Evolutionary conservation across 768 basidiomycete genomes (phyloP).

Genomic region (Chalciporus pseudorubinellus): DNA sequence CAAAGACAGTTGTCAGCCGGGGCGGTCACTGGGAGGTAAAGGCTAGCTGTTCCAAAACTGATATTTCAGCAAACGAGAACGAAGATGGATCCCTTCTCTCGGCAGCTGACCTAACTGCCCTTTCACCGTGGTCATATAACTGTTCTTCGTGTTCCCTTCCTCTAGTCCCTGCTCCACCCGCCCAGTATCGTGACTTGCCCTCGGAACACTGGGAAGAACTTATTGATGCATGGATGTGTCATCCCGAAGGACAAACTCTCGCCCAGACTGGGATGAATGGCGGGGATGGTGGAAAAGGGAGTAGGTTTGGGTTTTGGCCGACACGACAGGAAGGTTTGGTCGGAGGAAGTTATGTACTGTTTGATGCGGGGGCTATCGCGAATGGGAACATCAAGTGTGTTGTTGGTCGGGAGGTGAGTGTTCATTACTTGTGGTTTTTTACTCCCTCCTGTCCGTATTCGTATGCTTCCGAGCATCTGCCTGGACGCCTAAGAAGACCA

Average conservation of each 20-base stretch:
- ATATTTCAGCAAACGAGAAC: slow-evolving; percentile 12
- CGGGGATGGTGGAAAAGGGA: slow-evolving; percentile 19
- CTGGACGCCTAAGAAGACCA: slow-evolving; percentile 92
- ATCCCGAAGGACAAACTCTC: slow-evolving; percentile 76
- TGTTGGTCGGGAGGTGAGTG: slow-evolving; percentile 48
- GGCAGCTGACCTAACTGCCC: slow-evolving; percentile 56
- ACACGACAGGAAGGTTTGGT: slow-evolving; percentile 68
- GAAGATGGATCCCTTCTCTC: slow-evolving; percentile 54
- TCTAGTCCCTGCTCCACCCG: slow-evolving; percentile 49
- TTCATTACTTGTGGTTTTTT: slow-evolving; percentile 9
- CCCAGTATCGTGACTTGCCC: slow-evolving; percentile 80
- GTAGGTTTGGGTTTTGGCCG: slow-evolving; percentile 74
- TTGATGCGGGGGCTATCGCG: slow-evolving; percentile 60
- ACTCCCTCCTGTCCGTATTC: slow-evolving; percentile 3
- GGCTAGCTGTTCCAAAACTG: slow-evolving; percentile 39
- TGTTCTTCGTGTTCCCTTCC: slow-evolving; percentile 81
- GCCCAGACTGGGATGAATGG: slow-evolving; percentile 44
- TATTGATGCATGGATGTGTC: slow-evolving; percentile 98
- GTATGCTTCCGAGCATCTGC: background rate
- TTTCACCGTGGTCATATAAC: slow-evolving; percentile 62
- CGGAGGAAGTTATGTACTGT: slow-evolving; percentile 85
- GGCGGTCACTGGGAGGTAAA: slow-evolving; percentile 73
- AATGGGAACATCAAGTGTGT: slow-evolving; percentile 27
- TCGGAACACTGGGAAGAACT: slow-evolving; percentile 98
- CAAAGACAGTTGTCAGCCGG: slow-evolving; percentile 54